Base-by-base conservation (phyloP, 805 yeast genomes). In the Candida koratica region DNA sequence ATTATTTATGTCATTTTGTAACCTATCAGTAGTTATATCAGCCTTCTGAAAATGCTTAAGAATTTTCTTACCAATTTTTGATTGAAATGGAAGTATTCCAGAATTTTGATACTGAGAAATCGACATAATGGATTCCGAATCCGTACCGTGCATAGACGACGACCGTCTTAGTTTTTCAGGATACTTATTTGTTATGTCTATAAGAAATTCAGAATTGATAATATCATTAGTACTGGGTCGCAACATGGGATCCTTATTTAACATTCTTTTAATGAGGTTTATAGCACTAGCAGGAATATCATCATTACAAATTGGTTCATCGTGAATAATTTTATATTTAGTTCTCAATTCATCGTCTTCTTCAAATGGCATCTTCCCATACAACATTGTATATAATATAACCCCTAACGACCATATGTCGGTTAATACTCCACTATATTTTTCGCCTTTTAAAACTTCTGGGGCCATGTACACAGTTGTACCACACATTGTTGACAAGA, bases 381-480 rank as follows among this genome's bases (percentile, higher is more conserved):
- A 77, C 0, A 86, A 52, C 72, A 90, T 69, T 0, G 97, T 88
- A 54, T 81, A 93, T 6, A 90, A 60, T 11, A 93, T 87, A 8
- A 93, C 76, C 1, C 98, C 98, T 43, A 90, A 60, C 0, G 96
- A 77, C 98, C 98, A 90, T 5, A 84, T 78, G 55, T 90, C 98
- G 2, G 80, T 78, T 47, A 82, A 80, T 45, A 77, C 72, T 0
- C 97, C 97, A 27, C 79, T 78, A 55, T 88, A 88, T 30, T 79
- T 78, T 42, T 75, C 72, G 42, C 79, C 71, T 37, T 68, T 65
- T 12, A 89, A 65, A 43, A 93, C 66, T 54, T 90, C 98, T 0
- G 98, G 98, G 0, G 98, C 96, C 96, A 90, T 89, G 55, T 90
- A 90, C 3, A 87, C 94, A 1, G 88, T 79, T 0, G 97, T 90